phyloP scores from a whole-genome alignment of 352 stramenopile species.

The Plasmopara halstedii region DNA sequence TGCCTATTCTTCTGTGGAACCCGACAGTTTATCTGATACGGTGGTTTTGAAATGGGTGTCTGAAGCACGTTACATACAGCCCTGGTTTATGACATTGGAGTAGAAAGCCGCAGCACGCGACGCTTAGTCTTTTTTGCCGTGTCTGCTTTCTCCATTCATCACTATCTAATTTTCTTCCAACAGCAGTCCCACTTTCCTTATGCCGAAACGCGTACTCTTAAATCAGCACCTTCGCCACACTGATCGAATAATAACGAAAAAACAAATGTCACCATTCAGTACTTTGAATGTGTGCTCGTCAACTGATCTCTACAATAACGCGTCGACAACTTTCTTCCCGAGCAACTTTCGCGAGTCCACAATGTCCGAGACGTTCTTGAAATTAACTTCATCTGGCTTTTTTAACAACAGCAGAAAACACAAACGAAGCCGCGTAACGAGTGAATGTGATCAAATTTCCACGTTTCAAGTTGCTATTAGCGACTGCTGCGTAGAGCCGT shows the following conservation, averaged over 20 bases:
- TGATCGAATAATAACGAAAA: constrained; percentile 15
- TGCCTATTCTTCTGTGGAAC: constrained; percentile 1
- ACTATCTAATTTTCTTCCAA: constrained; percentile 16
- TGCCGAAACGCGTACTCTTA: constrained; percentile 10
- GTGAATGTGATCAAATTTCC: neutral
- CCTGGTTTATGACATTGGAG: constrained; percentile 1
- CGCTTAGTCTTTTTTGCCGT: neutral
- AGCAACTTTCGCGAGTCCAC: constrained; percentile 18
- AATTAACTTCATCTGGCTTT: constrained; percentile 16
- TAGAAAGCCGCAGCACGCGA: constrained; percentile 21
- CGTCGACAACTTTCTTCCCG: constrained; percentile 13
- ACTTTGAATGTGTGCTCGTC: neutral
- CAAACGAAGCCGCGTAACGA: constrained; percentile 17
- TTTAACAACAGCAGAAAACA: constrained; percentile 7
- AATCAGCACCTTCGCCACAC: no score
- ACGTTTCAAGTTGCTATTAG: neutral
- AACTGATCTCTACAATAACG: constrained; percentile 4
- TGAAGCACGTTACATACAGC: constrained; percentile 13
- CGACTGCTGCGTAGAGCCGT: constrained; percentile 30
- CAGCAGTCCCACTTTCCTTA: constrained; percentile 3
- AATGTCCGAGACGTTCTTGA: constrained; percentile 20
- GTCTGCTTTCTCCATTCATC: constrained; percentile 4
- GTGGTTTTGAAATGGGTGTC: constrained; percentile 8
- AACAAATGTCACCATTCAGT: neutral
- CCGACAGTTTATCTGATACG: constrained; percentile 7